phyloP scores from a whole-genome alignment of 116 monocot genomes.

The Phalaenopsis hybrid region DNA sequence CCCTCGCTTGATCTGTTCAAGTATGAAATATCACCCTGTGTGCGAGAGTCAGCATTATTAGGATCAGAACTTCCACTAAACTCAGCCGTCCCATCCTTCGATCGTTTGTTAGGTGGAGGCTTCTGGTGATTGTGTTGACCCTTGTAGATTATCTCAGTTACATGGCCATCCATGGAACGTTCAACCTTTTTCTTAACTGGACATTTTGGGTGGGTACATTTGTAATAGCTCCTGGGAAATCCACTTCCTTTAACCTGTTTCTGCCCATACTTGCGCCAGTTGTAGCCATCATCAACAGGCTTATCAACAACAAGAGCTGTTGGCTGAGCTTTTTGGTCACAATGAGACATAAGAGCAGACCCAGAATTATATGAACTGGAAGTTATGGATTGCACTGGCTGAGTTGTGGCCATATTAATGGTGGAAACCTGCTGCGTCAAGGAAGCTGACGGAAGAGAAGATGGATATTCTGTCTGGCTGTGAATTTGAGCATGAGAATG shows the following conservation, averaged over 20 bases:
- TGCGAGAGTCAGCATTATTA: constrained; percentile 18
- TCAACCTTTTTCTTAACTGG: constrained; percentile 81
- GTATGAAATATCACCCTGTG: constrained; percentile 7
- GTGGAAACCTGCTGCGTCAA: constrained; percentile 13
- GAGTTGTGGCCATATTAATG: constrained; percentile 9
- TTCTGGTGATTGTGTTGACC: constrained; percentile 66
- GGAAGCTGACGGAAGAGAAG: constrained; percentile 17
- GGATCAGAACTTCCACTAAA: constrained; percentile 21
- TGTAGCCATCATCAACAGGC: constrained; percentile 76
- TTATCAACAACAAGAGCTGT: constrained; percentile 37
- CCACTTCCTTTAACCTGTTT: constrained; percentile 84
- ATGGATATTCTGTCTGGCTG: constrained; percentile 20
- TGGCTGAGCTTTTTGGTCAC: constrained; percentile 32
- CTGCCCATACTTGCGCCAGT: constrained; percentile 91
- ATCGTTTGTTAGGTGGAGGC: constrained; percentile 32
- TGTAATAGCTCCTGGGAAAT: constrained; percentile 81
- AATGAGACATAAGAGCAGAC: constrained; percentile 18
- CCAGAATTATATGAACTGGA: constrained; percentile 13
- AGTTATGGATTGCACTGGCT: constrained; percentile 15
- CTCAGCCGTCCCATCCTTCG: constrained; percentile 34
- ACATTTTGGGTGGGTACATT: constrained; percentile 65
- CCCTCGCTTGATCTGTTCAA: constrained; percentile 16
- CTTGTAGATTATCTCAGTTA: constrained; percentile 81
- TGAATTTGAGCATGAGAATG: constrained; percentile 33
- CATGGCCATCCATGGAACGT: constrained; percentile 55